phyloP scores from a whole-genome alignment of 2,329 filamentous ascomycete genomes.

The Nigrospora sphaerica region DNA sequence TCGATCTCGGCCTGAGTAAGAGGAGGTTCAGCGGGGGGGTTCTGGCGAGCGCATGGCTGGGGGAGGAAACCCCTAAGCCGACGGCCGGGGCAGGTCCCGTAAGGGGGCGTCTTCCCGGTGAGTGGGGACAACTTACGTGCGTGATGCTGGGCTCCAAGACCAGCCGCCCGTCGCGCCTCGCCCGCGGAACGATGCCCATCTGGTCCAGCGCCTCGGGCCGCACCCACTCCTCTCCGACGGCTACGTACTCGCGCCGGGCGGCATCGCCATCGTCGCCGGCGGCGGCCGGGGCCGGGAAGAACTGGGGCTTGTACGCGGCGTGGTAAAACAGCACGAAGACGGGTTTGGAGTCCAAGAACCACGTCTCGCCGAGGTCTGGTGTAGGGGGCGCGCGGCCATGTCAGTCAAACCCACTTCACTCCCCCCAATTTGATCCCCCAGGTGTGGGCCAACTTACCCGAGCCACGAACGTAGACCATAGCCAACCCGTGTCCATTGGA shows the following conservation, averaged over 20 bases:
- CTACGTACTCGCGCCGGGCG: background rate
- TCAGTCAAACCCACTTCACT: no score
- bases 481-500: background rate
- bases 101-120: background rate
- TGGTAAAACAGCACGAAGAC: background rate
- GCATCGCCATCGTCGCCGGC: background rate
- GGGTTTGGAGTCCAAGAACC: background rate
- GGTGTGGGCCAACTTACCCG: background rate
- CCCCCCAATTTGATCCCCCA: no score
- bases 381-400: no score
- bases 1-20: background rate
- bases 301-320: background rate
- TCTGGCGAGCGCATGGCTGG: background rate
- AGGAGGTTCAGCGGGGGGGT: background rate
- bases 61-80: background rate
- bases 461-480: background rate
- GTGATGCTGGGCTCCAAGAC: background rate
- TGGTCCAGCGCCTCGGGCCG: background rate
- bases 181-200: background rate
- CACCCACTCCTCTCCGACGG: background rate
- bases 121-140: background rate
- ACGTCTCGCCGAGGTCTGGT: background rate
- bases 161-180: background rate
- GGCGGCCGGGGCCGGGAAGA: background rate
- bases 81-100: background rate